These are phyloP conservation scores for Pichia sporocuriosa DNA, from an alignment of 805 yeast species.

Conservation along the genomic window DNA sequence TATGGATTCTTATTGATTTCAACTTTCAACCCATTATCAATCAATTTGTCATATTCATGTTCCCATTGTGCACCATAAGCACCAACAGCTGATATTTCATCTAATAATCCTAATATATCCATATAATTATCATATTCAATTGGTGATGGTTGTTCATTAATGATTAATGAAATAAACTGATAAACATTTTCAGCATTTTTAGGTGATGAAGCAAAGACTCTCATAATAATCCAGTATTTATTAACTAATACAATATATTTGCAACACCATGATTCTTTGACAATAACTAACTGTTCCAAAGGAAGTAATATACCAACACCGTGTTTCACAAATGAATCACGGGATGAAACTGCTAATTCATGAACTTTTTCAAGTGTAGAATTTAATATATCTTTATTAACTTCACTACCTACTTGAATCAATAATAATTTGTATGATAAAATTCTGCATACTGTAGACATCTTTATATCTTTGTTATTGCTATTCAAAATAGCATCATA, in stretches of 20 bases:
- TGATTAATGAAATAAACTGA: conserved; percentile 38
- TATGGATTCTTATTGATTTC: conserved; percentile 39
- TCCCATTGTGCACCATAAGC: conserved; percentile 76
- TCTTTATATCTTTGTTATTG: conserved; percentile 21
- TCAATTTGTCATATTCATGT: conserved; percentile 45
- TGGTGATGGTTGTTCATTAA: conserved; percentile 28
- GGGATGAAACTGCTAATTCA: conserved; percentile 21
- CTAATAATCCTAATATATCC: conserved; percentile 62
- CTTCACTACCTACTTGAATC: conserved; percentile 31
- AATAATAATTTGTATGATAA: conserved; percentile 46
- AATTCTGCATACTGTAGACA: conserved; percentile 32
- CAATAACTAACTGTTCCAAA: conserved; percentile 41
- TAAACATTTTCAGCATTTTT: conserved; percentile 38
- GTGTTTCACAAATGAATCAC: conserved; percentile 38
- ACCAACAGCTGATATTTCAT: conserved; percentile 76
- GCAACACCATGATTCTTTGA: conserved; percentile 38
- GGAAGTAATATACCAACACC: conserved; percentile 42
- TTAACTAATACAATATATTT: conserved; percentile 31
- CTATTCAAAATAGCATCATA: conserved; percentile 22
- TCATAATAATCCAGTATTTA: conserved; percentile 42
- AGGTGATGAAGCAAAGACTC: conserved; percentile 40
- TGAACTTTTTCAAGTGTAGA: conserved; percentile 23
- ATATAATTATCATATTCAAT: conserved; percentile 49
- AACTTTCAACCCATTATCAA: conserved; percentile 37
- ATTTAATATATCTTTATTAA: conserved; percentile 17